phyloP scores from a whole-genome alignment of 2,329 filamentous ascomycete species.

The Tothia fuscella region DNA sequence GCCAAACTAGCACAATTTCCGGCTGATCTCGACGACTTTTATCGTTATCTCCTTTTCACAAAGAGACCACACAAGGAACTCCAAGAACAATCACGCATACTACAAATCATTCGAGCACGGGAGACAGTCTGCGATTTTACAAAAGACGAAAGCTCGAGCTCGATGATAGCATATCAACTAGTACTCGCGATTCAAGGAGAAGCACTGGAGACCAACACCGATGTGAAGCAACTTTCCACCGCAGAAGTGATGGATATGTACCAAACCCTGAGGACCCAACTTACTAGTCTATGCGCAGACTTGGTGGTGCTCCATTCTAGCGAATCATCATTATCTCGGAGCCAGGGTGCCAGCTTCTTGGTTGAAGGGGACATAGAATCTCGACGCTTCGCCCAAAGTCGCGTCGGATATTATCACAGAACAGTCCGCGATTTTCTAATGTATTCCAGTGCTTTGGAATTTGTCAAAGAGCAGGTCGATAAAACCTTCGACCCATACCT shows the following conservation, averaged over 20 bases:
- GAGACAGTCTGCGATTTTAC: too few relatives aligned
- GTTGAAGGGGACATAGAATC: too few relatives aligned
- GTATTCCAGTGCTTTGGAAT: too few relatives aligned
- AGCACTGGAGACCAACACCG: not conserved
- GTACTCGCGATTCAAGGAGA: not conserved
- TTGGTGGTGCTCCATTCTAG: too few relatives aligned
- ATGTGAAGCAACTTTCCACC: not conserved
- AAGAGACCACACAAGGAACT: not conserved
- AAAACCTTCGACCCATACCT: too few relatives aligned
- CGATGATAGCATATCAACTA: not conserved
- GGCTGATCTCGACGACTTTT: not conserved
- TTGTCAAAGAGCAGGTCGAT: too few relatives aligned
- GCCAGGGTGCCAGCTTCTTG: too few relatives aligned
- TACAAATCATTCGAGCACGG: not conserved
- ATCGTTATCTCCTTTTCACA: not conserved
- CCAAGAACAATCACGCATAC: not conserved
- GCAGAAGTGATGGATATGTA: not conserved
- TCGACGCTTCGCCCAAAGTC: too few relatives aligned
- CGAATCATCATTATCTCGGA: not conserved
- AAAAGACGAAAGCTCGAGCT: not conserved
- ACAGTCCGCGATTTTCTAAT: too few relatives aligned
- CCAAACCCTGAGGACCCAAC: not conserved
- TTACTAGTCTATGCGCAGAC: not conserved
- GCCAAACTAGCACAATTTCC: not conserved
- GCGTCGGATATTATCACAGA: not conserved